Conservation (phyloP, 192 early-diverging fungal species). For the Diversispora eburnea region DNA sequence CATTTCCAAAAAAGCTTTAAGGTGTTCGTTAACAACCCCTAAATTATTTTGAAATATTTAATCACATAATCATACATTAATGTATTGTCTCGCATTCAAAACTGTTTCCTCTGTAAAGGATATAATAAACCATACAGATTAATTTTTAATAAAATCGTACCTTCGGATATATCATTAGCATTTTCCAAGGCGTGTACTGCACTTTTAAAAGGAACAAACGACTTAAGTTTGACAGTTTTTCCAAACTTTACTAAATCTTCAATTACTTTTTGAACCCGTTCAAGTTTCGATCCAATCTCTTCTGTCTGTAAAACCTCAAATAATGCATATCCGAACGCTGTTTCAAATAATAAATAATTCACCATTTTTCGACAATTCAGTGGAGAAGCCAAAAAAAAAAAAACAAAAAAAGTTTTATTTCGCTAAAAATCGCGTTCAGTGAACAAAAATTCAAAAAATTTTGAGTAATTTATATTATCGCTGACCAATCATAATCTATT, state of each 20-base stretch:
- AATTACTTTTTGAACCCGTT: constrained; percentile 78
- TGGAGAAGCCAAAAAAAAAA: no score
- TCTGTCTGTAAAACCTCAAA: constrained; percentile 92
- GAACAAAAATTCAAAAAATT: no score
- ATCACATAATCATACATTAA: neutral
- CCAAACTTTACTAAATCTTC: constrained; percentile 86
- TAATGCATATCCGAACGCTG: constrained; percentile 93
- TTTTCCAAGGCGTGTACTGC: constrained; percentile 98
- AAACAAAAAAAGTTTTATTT: no score
- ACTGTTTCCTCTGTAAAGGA: neutral
- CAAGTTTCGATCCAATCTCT: constrained; percentile 92
- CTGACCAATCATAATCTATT: no score
- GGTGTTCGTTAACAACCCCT: constrained; percentile 82
- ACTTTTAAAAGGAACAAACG: constrained; percentile 95
- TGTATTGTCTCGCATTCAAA: neutral
- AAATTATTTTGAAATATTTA: constrained; percentile 30
- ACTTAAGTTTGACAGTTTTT: constrained; percentile 87
- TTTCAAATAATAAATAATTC: constrained; percentile 82
- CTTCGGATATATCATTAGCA: constrained; percentile 97
- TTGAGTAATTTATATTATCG: no score
- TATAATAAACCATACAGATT: neutral
- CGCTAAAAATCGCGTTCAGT: no score
- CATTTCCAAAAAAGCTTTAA: constrained; percentile 93
- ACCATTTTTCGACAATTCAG: neutral
- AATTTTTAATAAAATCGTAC: constrained; percentile 36